Base-by-base conservation (phyloP, 257 asterid genomes). In the Penstemon newberryi region DNA sequence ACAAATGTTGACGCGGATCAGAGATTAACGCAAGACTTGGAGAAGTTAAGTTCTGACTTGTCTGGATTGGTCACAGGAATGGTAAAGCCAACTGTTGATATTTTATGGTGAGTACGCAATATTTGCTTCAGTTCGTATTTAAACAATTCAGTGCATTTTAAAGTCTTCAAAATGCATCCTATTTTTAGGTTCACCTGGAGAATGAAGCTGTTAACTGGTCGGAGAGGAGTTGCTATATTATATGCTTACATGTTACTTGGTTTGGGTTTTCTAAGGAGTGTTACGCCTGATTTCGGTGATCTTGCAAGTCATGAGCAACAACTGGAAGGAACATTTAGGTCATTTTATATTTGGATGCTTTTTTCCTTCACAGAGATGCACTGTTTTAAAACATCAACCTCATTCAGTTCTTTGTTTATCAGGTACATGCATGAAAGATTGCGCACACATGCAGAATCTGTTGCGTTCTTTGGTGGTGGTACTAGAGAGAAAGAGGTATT, bases 401-500 rank as follows among this genome's bases (percentile, higher is more conserved):
- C 54, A 68, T 55, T 62, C 45, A 43, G n/a, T 70, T 13, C 55
- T 75, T 63, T 57, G 63, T 60, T 79, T 64, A 19, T 70, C 75
- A 94, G 99, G 96, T 94, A 80, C 83, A 94, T 94, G 99, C 99
- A 94, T 77, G 99, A 94, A 81, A 84, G 99, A 72, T 85, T 94
- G 78, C 89, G 99, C 38, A 89, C 99, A 50, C 99, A 94, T 87
- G 99, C 99, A 69, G 99, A 94, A 73, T 94, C 99, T 33, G 91
- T 94, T 85, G 99, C 99, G 62, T 94, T 94, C 84, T 94, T 94
- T 75, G 99, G 99, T 64, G 99, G 99, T 66, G 99, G 97, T 76
- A 73, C 88, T 75, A 89, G 99, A 80, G 99, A 94, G 84, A 91
- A 77, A 82, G 96, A 91, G 99, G 99, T 92, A 84, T 53, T 46